Base-by-base conservation (phyloP, 345 rosid species). In the Hibiscus trionum region DNA sequence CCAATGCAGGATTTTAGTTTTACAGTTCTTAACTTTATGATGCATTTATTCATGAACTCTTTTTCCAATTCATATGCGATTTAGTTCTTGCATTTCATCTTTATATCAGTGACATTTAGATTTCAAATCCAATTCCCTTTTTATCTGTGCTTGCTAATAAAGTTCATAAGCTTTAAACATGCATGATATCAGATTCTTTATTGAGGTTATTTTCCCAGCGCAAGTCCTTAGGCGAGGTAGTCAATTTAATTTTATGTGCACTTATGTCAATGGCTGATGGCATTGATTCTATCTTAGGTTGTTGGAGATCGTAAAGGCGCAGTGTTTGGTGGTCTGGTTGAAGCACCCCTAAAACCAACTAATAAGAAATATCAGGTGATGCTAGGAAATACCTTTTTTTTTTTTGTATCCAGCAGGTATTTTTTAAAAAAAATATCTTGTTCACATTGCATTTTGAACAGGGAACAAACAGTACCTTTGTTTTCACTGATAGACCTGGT, bases 251-350 rank as follows among this genome's bases (percentile, higher is more conserved):
- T 57, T 57, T 46, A 8, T 8, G 1, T 44, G 37, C 53, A 65
- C 44, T 11, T 10, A 37, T 10, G 47, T 71, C 42, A 10, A 71
- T n/a, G 52, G 52, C n/a, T 64, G 21, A 46, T 21, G 14, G 8
- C 19, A 19, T 75, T 60, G 17, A 42, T 76, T 21, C 72, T 80
- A 63, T 78, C 33, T 26, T 77, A 95, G 97, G 93, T 92, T 69
- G 87, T 92, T 81, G 97, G 97, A 75, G 99, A 95, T 75, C 81
- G 76, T 50, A 92, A 89, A 83, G 99, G 96, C 65, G 91, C 91
- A 1, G 97, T 90, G 44, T 95, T 95, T 81, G 97, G 99, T 80
- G 96, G 97, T 77, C 83, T 92, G 79, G 94, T 95, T 11, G 99
- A 95, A 73, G 96, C 97, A 68, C 97, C 99, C 57, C 81, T 95